These are phyloP conservation scores for Aspergillus neoniger DNA, from an alignment of 2,329 filamentous ascomycete genomes.

Conservation along the genomic window DNA sequence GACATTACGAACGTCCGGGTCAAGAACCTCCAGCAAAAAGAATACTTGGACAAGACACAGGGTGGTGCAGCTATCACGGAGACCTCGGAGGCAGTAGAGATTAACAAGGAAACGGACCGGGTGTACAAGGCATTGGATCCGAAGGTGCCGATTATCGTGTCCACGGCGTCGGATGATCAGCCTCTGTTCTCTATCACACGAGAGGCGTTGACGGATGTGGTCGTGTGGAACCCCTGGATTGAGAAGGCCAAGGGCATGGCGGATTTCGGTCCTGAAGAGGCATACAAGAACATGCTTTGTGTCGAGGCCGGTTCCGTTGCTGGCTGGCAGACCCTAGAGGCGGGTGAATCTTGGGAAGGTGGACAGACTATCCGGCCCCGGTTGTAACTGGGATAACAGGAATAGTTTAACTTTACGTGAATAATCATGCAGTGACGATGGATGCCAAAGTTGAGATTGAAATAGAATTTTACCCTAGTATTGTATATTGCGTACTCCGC, in stretches of 20 bases:
- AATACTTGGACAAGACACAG: conserved; percentile 82
- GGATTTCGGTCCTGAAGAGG: conserved; percentile 87
- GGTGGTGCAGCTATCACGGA: conserved; percentile 65
- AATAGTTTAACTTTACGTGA: background rate
- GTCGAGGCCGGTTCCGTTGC: conserved; percentile 85
- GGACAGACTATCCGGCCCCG: conserved; percentile 58
- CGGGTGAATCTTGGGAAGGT: conserved; percentile 69
- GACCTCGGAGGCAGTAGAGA: conserved; percentile 63
- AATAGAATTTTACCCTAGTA: background rate
- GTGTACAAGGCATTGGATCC: conserved; percentile 73
- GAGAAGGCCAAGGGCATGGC: conserved; percentile 79
- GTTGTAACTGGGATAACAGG: conserved; percentile 20
- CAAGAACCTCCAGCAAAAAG: conserved; percentile 71
- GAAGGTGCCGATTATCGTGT: conserved; percentile 36
- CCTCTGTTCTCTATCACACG: conserved; percentile 72
- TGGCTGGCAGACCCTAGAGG: conserved; percentile 81
- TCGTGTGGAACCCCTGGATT: conserved; percentile 96
- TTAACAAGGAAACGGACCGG: conserved; percentile 81
- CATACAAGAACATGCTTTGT: conserved; percentile 91
- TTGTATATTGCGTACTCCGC: too few species aligned
- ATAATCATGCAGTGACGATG: background rate
- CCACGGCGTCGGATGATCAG: conserved; percentile 54
- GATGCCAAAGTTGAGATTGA: background rate
- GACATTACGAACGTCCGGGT: conserved; percentile 76
- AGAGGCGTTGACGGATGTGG: conserved; percentile 82